Conservation (phyloP, 768 basidiomycete genomes). For the Xanthoconium purpureum region DNA sequence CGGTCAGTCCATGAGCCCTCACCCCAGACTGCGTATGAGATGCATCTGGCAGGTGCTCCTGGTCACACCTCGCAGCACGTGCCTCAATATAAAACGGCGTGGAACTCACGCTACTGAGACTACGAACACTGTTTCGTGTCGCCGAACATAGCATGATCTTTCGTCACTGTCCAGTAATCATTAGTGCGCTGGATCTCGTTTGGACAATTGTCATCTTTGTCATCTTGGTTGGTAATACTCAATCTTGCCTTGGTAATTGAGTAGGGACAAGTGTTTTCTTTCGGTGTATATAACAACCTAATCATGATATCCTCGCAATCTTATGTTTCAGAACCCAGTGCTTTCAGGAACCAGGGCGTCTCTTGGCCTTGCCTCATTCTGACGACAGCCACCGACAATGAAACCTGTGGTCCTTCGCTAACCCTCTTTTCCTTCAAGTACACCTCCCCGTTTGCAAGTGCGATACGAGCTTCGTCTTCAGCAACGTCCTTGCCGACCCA, state of each 20-base stretch:
- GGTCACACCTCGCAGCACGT: no score
- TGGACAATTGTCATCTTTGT: neutral
- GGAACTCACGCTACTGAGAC: constrained; percentile 20
- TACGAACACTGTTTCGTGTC: neutral
- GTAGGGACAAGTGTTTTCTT: neutral
- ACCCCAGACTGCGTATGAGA: constrained; percentile 28
- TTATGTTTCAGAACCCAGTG: neutral
- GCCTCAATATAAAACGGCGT: constrained; percentile 23
- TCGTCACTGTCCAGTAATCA: neutral
- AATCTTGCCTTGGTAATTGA: neutral
- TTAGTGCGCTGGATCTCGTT: neutral
- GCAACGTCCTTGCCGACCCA: constrained; percentile 57
- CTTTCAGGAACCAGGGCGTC: neutral
- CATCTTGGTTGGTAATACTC: neutral
- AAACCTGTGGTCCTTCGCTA: constrained; percentile 5
- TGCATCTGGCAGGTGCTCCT: constrained; percentile 25
- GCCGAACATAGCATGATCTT: neutral
- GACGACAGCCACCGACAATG: constrained; percentile 16
- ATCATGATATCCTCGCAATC: neutral
- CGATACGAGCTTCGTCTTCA: constrained; percentile 44
- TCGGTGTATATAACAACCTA: neutral
- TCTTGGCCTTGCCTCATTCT: constrained; percentile 36
- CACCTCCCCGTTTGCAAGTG: constrained; percentile 56
- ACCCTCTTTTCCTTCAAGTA: constrained; percentile 29
- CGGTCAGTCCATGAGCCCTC: constrained; percentile 24